Base-by-base conservation (phyloP, 2,329 filamentous ascomycete genomes). In the Aspergillus phoenicis region DNA sequence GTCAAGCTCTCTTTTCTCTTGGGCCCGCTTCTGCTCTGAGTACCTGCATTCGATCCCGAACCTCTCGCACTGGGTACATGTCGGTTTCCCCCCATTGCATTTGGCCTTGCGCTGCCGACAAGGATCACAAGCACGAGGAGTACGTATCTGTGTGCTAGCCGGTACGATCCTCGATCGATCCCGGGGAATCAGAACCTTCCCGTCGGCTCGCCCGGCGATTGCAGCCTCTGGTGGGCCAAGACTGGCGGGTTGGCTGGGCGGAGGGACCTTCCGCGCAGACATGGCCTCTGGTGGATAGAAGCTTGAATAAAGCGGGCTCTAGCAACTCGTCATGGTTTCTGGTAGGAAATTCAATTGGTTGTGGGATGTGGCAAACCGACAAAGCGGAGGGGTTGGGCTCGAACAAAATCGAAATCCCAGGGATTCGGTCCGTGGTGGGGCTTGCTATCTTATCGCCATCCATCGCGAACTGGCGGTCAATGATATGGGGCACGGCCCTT, bases 31-130 rank as follows among this genome's bases (percentile, higher is more conserved):
- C 17, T 56, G 53, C 24, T 56, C 53, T 24, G 53, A 47, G 43
- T 56, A 56, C 26, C 30, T 30, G 39, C 53, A 56, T 13, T 56
- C 53, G 15, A 36, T 26, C 6, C 20, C 39, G n/a, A 56, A 20
- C 10, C 41, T 26, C 17, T 43, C 53, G n/a, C 53, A 56, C 26
- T 56, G 53, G n/a, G 26, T 20, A 13, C 53, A 56, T 15, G 30
- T 13, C 2, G 53, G 53, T 41, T 24, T 56, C 15, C 26, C 39
- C 8, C 53, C 53, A 47, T 47, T 56, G 53, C 53, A 56, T 41
- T 56, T 56, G 24, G 53, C 53, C 43, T 56, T 47, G 41, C 53
- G 53, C 30, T 56, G 53, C 4, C 53, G 41, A 47, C 53, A 56
- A 7, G 17, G 5, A 47, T 56, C 53, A 28, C 53, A 56, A 4